Conservation (phyloP, 2,329 filamentous ascomycete genomes). For the Epicoccum nigrum region DNA sequence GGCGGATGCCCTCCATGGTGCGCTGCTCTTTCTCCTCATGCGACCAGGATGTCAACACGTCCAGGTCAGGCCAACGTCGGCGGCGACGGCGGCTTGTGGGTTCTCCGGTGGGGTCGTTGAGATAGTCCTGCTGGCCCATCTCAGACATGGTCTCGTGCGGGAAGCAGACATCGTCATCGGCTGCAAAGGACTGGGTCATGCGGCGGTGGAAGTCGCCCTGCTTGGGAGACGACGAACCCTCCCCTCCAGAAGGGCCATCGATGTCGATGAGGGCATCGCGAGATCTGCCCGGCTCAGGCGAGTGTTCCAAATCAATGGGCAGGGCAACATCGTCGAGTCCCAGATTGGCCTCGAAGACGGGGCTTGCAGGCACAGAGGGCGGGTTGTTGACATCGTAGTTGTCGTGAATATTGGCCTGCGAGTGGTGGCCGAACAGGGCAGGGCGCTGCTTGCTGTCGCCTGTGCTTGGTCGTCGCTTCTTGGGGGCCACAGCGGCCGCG, state of each 20-base stretch:
- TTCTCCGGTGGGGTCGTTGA: conserved; percentile 54
- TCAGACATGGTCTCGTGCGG: conserved; percentile 80
- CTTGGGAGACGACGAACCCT: conserved; percentile 32
- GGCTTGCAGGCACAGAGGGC: conserved; percentile 66
- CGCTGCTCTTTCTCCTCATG: conserved; percentile 86
- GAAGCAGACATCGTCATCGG: conserved; percentile 91
- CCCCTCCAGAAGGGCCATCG: conserved; percentile 60
- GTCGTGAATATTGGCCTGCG: conserved; percentile 35
- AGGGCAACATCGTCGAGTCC: conserved; percentile 70
- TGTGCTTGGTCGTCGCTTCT: conserved; percentile 19
- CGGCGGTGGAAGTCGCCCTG: conserved; percentile 39
- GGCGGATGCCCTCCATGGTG: conserved; percentile 75
- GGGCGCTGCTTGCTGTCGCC: conserved; percentile 40
- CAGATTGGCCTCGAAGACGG: conserved; percentile 59
- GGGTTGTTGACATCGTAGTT: conserved; percentile 70
- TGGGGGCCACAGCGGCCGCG: conserved; percentile 24
- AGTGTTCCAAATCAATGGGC: conserved; percentile 62
- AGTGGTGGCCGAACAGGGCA: conserved; percentile 37
- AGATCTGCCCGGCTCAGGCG: conserved; percentile 29
- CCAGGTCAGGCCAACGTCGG: conserved; percentile 83
- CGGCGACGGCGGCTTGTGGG: conserved; percentile 53
- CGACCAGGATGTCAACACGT: conserved; percentile 86
- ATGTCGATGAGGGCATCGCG: conserved; percentile 60
- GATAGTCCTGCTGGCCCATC: conserved; percentile 75
- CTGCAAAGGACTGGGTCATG: conserved; percentile 58